Evolutionary conservation across 148 eudicot genomes (phyloP).

Genomic region (Drosera capensis): DNA sequence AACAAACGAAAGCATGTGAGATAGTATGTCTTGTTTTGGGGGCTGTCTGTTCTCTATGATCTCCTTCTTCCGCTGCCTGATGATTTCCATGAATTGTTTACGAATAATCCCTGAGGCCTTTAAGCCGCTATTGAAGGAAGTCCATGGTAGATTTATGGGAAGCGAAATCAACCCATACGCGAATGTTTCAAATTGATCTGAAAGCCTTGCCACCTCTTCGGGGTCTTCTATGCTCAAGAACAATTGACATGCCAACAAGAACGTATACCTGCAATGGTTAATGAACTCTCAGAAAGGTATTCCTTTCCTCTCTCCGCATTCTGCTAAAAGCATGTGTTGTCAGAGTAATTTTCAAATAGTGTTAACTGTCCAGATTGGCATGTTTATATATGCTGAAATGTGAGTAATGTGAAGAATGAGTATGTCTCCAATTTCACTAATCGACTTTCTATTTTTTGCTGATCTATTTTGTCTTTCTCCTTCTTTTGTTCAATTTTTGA

Average conservation of each 20-base stretch:
- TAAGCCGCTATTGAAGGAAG: constrained; percentile 13
- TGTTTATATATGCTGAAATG: neutral
- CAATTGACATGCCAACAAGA: constrained; percentile 13
- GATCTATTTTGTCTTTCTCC: neutral
- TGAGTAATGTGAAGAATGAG: too few species aligned
- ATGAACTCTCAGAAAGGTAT: neutral
- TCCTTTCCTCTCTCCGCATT: too few species aligned
- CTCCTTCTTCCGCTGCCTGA: constrained; percentile 12
- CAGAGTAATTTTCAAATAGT: neutral
- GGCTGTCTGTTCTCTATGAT: constrained; percentile 9
- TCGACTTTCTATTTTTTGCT: too few species aligned
- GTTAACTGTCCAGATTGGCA: neutral
- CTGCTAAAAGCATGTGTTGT: too few species aligned
- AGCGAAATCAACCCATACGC: constrained; percentile 11
- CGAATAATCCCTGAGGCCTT: constrained; percentile 16
- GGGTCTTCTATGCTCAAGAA: constrained; percentile 14
- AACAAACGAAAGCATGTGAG: constrained; percentile 13
- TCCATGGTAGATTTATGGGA: constrained; percentile 23
- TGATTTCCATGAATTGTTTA: constrained; percentile 12
- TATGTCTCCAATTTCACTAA: too few species aligned
- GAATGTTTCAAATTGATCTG: constrained; percentile 7
- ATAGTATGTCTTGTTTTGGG: constrained; percentile 10
- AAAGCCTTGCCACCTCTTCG: constrained; percentile 6
- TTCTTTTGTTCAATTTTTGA: neutral
- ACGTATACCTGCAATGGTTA: constrained; percentile 15